phyloP scores from a whole-genome alignment of 2,329 filamentous ascomycete species.

The Penicillium sp. region DNA sequence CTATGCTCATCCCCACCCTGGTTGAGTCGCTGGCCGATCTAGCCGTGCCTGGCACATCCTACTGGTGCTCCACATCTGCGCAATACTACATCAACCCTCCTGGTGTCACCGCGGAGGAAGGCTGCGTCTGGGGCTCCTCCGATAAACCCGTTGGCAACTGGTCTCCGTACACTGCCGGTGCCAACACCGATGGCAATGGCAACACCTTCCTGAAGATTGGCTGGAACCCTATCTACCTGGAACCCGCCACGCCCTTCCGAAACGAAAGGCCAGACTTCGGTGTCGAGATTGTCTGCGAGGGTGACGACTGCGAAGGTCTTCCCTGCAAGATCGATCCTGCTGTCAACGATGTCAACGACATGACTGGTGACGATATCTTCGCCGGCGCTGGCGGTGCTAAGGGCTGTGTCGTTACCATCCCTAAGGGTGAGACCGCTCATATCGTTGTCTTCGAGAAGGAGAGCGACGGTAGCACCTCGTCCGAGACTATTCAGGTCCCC shows the following conservation, averaged over 20 bases:
- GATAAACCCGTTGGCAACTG: constrained; percentile 67
- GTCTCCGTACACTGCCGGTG: constrained; percentile 71
- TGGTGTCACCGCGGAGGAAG: constrained; percentile 56
- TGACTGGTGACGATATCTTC: constrained; percentile 54
- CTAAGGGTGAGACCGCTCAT: constrained; percentile 61
- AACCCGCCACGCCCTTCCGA: constrained; percentile 51
- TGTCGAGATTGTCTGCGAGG: constrained; percentile 65
- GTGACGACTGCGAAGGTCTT: constrained; percentile 64
- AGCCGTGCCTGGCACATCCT: constrained; percentile 65
- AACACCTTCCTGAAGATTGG: constrained; percentile 71
- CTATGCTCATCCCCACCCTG: constrained; percentile 76
- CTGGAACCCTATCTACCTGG: constrained; percentile 70
- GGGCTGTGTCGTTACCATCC: constrained; percentile 75
- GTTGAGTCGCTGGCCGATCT: constrained; percentile 57
- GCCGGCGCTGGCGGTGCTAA: constrained; percentile 63
- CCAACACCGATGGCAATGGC: constrained; percentile 63
- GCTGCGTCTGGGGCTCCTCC: constrained; percentile 68
- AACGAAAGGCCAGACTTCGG: constrained; percentile 62
- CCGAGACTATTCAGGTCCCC: constrained; percentile 12
- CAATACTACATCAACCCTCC: constrained; percentile 80
- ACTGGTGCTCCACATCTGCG: constrained; percentile 69
- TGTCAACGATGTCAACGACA: constrained; percentile 53
- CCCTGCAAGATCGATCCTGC: constrained; percentile 68
- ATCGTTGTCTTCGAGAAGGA: constrained; percentile 58
- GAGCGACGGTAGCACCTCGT: constrained; percentile 12